Percentiles rank a stretch among this genome's conserved stretches.
Conservation (phyloP, 768 basidiomycete species). For the Macrolepiota fuliginosa region DNA sequence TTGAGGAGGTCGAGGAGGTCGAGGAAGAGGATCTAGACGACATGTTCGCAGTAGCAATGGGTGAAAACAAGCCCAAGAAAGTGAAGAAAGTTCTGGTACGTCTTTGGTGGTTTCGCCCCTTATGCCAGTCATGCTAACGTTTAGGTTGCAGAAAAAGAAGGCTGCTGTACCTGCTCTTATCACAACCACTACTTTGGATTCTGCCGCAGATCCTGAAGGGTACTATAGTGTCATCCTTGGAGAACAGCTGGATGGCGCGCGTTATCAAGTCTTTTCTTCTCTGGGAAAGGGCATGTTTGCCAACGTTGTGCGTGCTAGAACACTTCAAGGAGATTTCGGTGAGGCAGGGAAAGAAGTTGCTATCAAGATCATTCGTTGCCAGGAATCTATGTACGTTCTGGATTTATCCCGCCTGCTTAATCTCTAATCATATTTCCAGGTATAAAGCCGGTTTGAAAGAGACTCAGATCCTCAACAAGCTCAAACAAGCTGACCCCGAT, state of each 20-base stretch:
- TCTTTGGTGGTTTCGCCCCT: slow-evolving; percentile 8
- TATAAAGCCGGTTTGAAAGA: slow-evolving; percentile 95
- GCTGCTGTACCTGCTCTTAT: slow-evolving; percentile 59
- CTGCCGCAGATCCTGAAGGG: slow-evolving; percentile 91
- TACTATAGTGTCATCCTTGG: slow-evolving; percentile 95
- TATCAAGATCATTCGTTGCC: slow-evolving; percentile 94
- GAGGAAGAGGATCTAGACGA: slow-evolving; percentile 89
- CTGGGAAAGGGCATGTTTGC: slow-evolving; percentile 99
- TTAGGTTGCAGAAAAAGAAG: slow-evolving; percentile 32
- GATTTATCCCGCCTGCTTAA: background rate
- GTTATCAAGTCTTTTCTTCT: slow-evolving; percentile 92
- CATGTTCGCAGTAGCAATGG: slow-evolving; percentile 79
- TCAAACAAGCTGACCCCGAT: slow-evolving; percentile 87
- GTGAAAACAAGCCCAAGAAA: slow-evolving; percentile 57
- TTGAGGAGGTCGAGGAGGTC: slow-evolving; percentile 54
- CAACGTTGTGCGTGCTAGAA: slow-evolving; percentile 88
- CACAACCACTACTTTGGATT: slow-evolving; percentile 72
- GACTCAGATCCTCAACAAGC: slow-evolving; percentile 81
- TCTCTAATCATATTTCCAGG: slow-evolving; percentile 42
- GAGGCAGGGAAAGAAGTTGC: slow-evolving; percentile 74
- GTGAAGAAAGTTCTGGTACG: slow-evolving; percentile 51
- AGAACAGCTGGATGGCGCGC: slow-evolving; percentile 87
- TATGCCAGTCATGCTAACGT: background rate
- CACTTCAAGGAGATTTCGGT: slow-evolving; percentile 64
- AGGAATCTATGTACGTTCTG: slow-evolving; percentile 87